Percentiles rank a stretch among this genome's conserved stretches.
These are phyloP conservation scores for Forsythia suspensa DNA, from an alignment of 257 asterid species.

Conservation along the genomic window DNA sequence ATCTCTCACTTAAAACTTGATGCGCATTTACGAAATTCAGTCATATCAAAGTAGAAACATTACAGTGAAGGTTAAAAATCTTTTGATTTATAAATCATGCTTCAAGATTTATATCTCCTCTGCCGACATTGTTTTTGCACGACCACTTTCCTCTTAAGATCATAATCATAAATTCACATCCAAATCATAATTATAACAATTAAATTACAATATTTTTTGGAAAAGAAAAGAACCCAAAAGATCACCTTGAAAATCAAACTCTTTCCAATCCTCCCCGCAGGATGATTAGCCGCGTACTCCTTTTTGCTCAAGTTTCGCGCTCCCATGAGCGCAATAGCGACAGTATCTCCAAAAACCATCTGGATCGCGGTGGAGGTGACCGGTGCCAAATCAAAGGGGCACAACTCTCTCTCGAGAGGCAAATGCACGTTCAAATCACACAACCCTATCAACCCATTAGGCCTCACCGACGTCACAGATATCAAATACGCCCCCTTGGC, in stretches of 20 bases:
- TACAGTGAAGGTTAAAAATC: too few species aligned
- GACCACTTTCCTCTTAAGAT: not conserved
- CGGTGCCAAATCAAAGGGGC: slow-evolving; percentile 93
- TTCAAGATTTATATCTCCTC: not conserved
- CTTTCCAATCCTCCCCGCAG: slow-evolving; percentile 57
- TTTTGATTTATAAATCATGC: too few species aligned
- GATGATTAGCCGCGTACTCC: slow-evolving; percentile 78
- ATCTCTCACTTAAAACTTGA: not conserved
- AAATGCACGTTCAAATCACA: slow-evolving; percentile 91
- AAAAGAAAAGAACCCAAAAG: not conserved
- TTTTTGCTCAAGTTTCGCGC: slow-evolving; percentile 80
- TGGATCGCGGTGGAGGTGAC: slow-evolving; percentile 53
- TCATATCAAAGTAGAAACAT: too few species aligned
- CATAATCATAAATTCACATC: not conserved
- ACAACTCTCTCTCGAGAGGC: slow-evolving; percentile 85
- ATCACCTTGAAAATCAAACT: slow-evolving; percentile 75
- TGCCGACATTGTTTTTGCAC: not conserved
- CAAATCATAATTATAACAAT: not conserved
- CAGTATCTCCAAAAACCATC: slow-evolving; percentile 83
- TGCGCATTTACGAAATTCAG: not conserved
- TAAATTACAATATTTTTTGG: not conserved
- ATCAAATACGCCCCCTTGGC: slow-evolving; percentile 83
- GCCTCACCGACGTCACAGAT: slow-evolving; percentile 77
- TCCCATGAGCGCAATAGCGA: slow-evolving; percentile 82
- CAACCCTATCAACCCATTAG: slow-evolving; percentile 56